Percentiles rank a stretch among this genome's conserved stretches.
phyloP scores from a whole-genome alignment of 345 rosid genomes.

The Euclidium syriacum region DNA sequence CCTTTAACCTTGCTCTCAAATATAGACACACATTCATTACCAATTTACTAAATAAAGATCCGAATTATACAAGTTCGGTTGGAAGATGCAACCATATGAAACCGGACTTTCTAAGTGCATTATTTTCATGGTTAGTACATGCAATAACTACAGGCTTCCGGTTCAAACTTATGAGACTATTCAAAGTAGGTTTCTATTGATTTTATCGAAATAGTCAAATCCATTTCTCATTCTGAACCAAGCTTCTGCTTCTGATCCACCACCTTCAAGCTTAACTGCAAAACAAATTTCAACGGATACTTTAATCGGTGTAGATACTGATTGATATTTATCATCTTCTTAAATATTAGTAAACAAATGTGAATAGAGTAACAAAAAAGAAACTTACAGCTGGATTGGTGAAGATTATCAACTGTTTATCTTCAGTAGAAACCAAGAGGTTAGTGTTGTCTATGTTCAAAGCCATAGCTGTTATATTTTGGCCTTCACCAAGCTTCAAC shows the following conservation, averaged over 20 bases:
- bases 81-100: too few relatives aligned
- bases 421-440: conserved; percentile 80
- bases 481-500: conserved; percentile 62
- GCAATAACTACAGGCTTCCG: too few relatives aligned
- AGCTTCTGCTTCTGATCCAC: conserved; percentile 83
- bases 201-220: background rate
- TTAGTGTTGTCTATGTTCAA: conserved; percentile 76
- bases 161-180: too few relatives aligned
- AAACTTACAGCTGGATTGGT: conserved; percentile 88
- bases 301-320: background rate
- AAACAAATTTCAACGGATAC: background rate
- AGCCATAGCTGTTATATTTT: conserved; percentile 76
- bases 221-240: conserved; percentile 48
- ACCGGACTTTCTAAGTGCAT: too few relatives aligned
- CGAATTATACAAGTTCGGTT: too few relatives aligned
- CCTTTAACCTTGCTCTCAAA: too few relatives aligned
- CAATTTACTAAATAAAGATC: too few relatives aligned
- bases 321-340: background rate
- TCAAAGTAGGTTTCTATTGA: background rate
- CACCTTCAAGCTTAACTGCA: conserved; percentile 74
- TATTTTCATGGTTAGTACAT: too few relatives aligned
- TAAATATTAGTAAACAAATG: background rate
- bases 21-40: too few relatives aligned
- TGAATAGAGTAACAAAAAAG: background rate
- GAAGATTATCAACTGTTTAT: conserved; percentile 83